These are phyloP conservation scores for Periglandula ipomoeae DNA, from an alignment of 2,329 filamentous ascomycete genomes.

Conservation along the genomic window DNA sequence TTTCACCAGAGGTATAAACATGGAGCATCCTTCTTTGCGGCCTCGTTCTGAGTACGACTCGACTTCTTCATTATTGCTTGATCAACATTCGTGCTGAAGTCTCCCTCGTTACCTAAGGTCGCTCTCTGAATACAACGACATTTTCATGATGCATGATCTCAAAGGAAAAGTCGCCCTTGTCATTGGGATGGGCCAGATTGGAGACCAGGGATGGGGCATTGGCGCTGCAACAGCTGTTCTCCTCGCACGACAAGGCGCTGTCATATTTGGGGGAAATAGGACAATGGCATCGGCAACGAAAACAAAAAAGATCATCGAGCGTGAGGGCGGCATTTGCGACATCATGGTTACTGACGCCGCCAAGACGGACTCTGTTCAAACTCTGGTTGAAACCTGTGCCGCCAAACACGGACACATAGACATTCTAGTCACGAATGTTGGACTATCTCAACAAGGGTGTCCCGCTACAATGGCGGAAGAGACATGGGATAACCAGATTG, in stretches of 20 bases:
- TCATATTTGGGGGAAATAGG: slow-evolving; percentile 41
- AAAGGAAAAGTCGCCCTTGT: slow-evolving; percentile 34
- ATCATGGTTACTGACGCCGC: slow-evolving; percentile 42
- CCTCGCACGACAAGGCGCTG: slow-evolving; percentile 31
- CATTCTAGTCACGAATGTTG: slow-evolving; percentile 53
- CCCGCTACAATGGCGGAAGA: slow-evolving; percentile 31
- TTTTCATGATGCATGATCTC: slow-evolving; percentile 25
- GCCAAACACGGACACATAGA: slow-evolving; percentile 46
- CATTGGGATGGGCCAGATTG: slow-evolving; percentile 35
- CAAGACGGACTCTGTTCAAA: slow-evolving; percentile 17
- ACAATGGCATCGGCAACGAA: slow-evolving; percentile 29
- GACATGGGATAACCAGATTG: slow-evolving; percentile 42
- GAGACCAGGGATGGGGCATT: slow-evolving; percentile 39
- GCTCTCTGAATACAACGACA: too few species aligned
- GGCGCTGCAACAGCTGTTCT: slow-evolving; percentile 37
- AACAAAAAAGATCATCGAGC: slow-evolving; percentile 29
- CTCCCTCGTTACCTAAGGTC: too few species aligned
- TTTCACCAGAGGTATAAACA: too few species aligned
- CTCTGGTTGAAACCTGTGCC: slow-evolving; percentile 42
- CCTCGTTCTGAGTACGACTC: too few species aligned
- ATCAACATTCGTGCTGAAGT: too few species aligned
- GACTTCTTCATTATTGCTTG: too few species aligned
- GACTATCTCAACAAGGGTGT: slow-evolving; percentile 42
- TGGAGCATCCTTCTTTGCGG: too few species aligned
- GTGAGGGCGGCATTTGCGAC: slow-evolving; percentile 24